These are phyloP conservation scores for Alternaria ethzedia DNA, from an alignment of 2,329 filamentous ascomycete species.

Conservation along the genomic window DNA sequence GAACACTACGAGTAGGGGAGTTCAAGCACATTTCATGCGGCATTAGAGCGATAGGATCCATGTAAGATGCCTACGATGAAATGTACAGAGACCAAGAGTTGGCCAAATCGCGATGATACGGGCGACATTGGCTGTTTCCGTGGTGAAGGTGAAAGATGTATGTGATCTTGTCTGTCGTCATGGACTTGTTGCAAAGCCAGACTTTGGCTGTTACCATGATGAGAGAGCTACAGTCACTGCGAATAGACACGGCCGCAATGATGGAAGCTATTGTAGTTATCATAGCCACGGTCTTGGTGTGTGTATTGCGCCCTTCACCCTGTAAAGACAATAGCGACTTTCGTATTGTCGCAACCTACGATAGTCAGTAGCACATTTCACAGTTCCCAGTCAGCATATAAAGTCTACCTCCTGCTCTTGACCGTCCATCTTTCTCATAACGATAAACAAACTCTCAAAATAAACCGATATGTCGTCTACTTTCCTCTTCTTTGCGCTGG, in stretches of 20 bases:
- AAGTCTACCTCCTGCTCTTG: background rate
- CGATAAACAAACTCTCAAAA: background rate
- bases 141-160: background rate
- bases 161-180: background rate
- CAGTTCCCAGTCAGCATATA: background rate
- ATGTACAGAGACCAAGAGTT: accelerated
- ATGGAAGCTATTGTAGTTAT: background rate
- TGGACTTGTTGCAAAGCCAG: background rate
- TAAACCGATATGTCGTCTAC: background rate
- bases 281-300: background rate
- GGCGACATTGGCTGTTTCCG: background rate
- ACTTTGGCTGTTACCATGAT: background rate
- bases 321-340: background rate
- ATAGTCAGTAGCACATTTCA: background rate
- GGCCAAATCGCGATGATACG: background rate
- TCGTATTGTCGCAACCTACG: background rate
- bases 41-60: background rate
- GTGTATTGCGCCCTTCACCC: background rate
- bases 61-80: background rate
- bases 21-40: background rate
- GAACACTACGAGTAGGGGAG: too few relatives aligned
- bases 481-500: background rate
- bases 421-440: background rate
- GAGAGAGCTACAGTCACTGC: background rate
- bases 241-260: background rate